Percentiles rank a stretch among this genome's conserved stretches.
Evolutionary conservation across 1,284 basidiomycete genomes (phyloP).

Genomic region (Hemileia vastatrix): DNA sequence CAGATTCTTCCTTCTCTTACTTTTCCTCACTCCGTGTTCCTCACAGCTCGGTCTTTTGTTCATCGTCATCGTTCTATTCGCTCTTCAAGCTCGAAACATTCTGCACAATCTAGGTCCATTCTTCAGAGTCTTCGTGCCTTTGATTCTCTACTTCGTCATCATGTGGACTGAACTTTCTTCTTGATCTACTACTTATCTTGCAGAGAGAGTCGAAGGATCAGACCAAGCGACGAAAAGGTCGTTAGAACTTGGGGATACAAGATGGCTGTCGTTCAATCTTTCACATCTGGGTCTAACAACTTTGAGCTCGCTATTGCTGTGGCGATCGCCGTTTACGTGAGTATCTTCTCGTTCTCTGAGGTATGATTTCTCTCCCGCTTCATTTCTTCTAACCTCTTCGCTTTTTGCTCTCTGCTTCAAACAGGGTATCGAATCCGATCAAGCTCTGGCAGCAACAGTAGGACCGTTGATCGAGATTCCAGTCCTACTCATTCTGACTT

Average conservation of each 20-base stretch:
- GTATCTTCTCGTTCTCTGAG: too few relatives aligned
- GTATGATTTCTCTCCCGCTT: constrained; percentile 59
- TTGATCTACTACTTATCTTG: constrained; percentile 52
- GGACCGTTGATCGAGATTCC: constrained; percentile 49
- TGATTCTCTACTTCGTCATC: constrained; percentile 58
- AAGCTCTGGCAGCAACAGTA: constrained; percentile 32
- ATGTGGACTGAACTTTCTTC: constrained; percentile 63
- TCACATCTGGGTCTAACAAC: constrained; percentile 51
- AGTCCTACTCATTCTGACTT: constrained; percentile 62
- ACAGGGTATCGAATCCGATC: constrained; percentile 26
- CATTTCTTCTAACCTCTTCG: background rate
- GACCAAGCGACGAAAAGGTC: constrained; percentile 59
- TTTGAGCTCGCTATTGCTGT: constrained; percentile 72
- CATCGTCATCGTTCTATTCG: constrained; percentile 67
- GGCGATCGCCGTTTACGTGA: constrained; percentile 65
- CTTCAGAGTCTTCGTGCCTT: constrained; percentile 67
- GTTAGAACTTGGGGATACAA: constrained; percentile 50
- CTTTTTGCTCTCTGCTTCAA: background rate
- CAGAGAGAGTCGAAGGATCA: constrained; percentile 22
- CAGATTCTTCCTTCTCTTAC: too few relatives aligned
- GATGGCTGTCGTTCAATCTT: constrained; percentile 47
- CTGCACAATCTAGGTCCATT: constrained; percentile 60
- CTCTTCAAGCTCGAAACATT: constrained; percentile 57
- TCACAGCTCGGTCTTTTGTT: constrained; percentile 45
- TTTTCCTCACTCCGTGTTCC: too few relatives aligned